A percentile compares a stretch with the other conserved stretches of the same genome.
Conservation (phyloP, 306 rosid genomes). For the Begonia peltatifolia region DNA sequence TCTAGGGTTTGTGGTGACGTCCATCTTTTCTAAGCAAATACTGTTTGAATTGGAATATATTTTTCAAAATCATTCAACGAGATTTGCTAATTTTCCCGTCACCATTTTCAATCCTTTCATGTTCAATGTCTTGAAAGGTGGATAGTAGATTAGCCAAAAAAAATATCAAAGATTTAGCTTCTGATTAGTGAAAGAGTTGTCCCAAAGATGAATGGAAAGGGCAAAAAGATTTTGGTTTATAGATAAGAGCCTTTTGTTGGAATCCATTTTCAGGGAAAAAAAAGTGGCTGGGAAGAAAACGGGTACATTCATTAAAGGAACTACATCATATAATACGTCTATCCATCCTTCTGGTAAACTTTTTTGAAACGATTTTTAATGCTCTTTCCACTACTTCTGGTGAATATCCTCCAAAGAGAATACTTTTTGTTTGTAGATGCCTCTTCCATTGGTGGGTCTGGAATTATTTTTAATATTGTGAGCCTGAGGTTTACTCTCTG, state of each 20-base stretch:
- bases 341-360: not conserved
- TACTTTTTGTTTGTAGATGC: constrained; percentile 17
- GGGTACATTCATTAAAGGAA: not conserved
- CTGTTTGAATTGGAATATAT: too few species aligned
- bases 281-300: not conserved
- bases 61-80: not conserved
- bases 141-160: too few species aligned
- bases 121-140: too few species aligned
- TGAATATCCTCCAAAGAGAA: constrained; percentile 20
- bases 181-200: not conserved
- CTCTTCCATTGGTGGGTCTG: constrained; percentile 6
- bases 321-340: not conserved
- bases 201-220: not conserved
- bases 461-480: constrained; percentile 4
- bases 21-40: too few species aligned
- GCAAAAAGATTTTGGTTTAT: not conserved
- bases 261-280: not conserved
- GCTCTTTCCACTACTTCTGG: constrained; percentile 13
- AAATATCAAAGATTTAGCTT: too few species aligned
- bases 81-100: not conserved
- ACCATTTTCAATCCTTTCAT: not conserved
- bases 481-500: constrained; percentile 1
- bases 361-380: constrained; percentile 6
- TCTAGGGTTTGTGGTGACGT: constrained; percentile 8
- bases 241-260: not conserved